These are phyloP conservation scores for Gynochthodes officinalis DNA, from an alignment of 257 asterid species.

Conservation along the genomic window DNA sequence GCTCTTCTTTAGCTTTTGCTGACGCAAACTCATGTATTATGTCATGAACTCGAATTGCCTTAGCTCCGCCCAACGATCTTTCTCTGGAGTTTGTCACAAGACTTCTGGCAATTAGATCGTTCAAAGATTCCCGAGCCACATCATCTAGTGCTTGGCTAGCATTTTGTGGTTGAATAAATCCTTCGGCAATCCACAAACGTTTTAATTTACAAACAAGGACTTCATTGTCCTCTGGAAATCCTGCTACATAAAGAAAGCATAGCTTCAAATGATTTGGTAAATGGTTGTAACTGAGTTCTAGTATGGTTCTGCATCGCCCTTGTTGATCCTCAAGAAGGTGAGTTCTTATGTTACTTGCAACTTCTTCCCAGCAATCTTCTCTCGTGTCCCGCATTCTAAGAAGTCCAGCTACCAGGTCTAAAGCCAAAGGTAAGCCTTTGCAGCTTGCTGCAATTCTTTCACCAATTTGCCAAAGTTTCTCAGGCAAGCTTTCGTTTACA, in stretches of 20 bases:
- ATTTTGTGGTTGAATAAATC: constrained; percentile 7
- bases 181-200: constrained; percentile 17
- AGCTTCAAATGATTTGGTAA: not conserved
- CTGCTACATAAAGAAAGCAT: too few species aligned
- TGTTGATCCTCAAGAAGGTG: not conserved
- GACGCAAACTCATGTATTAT: constrained; percentile 7
- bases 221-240: not conserved
- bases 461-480: not conserved
- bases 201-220: too few species aligned
- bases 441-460: not conserved
- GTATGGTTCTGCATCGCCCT: not conserved
- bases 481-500: not conserved
- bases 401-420: not conserved
- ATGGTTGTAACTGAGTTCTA: constrained; percentile 10
- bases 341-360: not conserved
- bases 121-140: constrained; percentile 10
- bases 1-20: constrained; percentile 15
- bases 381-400: not conserved
- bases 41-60: not conserved
- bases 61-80: not conserved
- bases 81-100: constrained; percentile 1
- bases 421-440: not conserved
- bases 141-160: not conserved
- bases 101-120: constrained; percentile 15
- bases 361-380: not conserved